Percentiles rank a stretch among this genome's conserved stretches.
phyloP scores from a whole-genome alignment of 495 filamentous ascomycete species.

The Penicillium alfredii region DNA sequence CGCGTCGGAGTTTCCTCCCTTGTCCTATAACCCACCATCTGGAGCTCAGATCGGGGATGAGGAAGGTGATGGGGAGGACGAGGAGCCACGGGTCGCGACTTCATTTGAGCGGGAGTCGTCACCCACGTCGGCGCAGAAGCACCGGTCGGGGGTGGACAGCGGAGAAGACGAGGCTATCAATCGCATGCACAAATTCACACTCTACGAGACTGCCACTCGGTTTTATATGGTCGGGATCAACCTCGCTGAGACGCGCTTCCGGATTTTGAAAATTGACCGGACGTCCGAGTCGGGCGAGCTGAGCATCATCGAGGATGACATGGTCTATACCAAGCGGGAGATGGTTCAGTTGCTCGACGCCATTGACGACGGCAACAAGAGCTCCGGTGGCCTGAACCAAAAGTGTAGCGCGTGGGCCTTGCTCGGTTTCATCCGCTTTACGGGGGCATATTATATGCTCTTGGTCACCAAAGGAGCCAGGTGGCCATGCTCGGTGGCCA shows the following conservation, averaged over 20 bases:
- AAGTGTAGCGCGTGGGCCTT: slow-evolving; percentile 91
- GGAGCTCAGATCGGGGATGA: slow-evolving; percentile 22
- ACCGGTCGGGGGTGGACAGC: slow-evolving; percentile 50
- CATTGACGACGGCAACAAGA: slow-evolving; percentile 93
- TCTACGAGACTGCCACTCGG: slow-evolving; percentile 88
- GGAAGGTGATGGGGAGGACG: slow-evolving; percentile 32
- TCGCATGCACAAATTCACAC: slow-evolving; percentile 90
- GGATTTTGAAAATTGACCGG: slow-evolving; percentile 90
- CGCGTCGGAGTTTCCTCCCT: slow-evolving; percentile 18
- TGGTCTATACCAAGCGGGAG: slow-evolving; percentile 85
- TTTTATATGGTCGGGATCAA: slow-evolving; percentile 94
- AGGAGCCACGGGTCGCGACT: slow-evolving; percentile 38
- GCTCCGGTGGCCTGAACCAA: slow-evolving; percentile 82
- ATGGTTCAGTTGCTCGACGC: slow-evolving; percentile 89
- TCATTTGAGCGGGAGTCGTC: slow-evolving; percentile 41
- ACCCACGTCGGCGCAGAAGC: slow-evolving; percentile 32
- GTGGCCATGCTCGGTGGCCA: slow-evolving; percentile 95
- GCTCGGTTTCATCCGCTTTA: slow-evolving; percentile 91
- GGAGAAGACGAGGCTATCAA: slow-evolving; percentile 63
- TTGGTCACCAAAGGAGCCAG: slow-evolving; percentile 91
- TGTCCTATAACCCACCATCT: slow-evolving; percentile 22
- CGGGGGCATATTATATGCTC: slow-evolving; percentile 95
- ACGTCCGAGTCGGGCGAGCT: slow-evolving; percentile 76
- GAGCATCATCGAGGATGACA: slow-evolving; percentile 85
- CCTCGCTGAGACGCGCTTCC: slow-evolving; percentile 76